These are phyloP conservation scores for Phytophthora sojae DNA, from an alignment of 352 stramenopile species.

Conservation along the genomic window DNA sequence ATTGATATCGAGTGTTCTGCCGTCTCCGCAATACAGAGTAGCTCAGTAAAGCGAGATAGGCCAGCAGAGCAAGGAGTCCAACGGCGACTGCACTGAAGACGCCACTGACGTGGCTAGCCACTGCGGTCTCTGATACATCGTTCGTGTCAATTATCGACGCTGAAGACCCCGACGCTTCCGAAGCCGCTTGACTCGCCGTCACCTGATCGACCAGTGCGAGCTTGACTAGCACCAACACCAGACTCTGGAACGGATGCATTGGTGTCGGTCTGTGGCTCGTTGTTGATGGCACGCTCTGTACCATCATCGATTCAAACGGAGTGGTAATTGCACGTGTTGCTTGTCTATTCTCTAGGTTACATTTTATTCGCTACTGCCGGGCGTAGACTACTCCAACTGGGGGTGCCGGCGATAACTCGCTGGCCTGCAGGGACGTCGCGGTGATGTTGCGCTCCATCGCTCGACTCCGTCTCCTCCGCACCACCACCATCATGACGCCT, in stretches of 20 bases:
- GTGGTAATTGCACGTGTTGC: not conserved
- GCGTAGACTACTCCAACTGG: slow-evolving; percentile 27
- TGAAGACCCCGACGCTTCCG: not conserved
- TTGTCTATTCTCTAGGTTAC: slow-evolving; percentile 8
- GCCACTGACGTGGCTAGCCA: not conserved
- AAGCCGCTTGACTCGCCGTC: not conserved
- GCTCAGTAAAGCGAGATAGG: slow-evolving; percentile 1
- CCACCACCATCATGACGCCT: slow-evolving; percentile 25
- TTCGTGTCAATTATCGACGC: not conserved
- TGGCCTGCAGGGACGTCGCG: slow-evolving; percentile 9
- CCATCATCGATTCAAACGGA: not conserved
- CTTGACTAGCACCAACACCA: not conserved
- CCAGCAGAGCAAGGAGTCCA: not conserved
- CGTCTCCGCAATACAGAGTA: slow-evolving; percentile 2
- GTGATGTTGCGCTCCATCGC: slow-evolving; percentile 31
- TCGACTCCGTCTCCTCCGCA: slow-evolving; percentile 18
- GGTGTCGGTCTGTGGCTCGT: not conserved
- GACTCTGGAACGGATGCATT: not conserved
- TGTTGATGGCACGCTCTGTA: slow-evolving; percentile 11
- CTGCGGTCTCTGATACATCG: not conserved
- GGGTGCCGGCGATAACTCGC: slow-evolving; percentile 17
- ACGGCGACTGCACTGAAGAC: not conserved
- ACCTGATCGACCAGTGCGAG: not conserved
- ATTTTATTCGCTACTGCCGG: slow-evolving; percentile 19
- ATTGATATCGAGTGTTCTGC: not conserved